These are phyloP conservation scores for Sporodiniella umbellata DNA, from an alignment of 371 early-diverging fungal species.

Conservation along the genomic window DNA sequence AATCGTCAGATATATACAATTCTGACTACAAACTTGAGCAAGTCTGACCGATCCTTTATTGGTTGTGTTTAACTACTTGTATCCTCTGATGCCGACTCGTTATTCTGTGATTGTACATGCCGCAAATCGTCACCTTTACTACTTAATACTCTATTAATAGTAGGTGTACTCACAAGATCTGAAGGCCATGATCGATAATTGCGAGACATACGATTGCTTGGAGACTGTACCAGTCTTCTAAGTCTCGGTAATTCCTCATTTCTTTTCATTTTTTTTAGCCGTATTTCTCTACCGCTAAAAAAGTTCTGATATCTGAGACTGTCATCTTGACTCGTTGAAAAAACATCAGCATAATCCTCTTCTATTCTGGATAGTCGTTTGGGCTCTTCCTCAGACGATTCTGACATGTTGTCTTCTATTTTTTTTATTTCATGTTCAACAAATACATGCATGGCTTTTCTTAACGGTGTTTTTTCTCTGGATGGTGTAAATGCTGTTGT, in stretches of 20 bases:
- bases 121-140: not conserved
- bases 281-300: not conserved
- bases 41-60: too few relatives aligned
- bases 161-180: constrained; percentile 3
- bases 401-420: constrained; percentile 10
- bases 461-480: constrained; percentile 30
- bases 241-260: constrained; percentile 3
- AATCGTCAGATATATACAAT: too few relatives aligned
- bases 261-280: not conserved
- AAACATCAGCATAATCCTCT: constrained; percentile 3
- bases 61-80: too few relatives aligned
- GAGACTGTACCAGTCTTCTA: not conserved
- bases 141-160: constrained; percentile 1
- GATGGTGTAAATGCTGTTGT: constrained; percentile 31
- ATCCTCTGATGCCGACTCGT: too few relatives aligned
- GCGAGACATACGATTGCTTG: not conserved
- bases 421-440: constrained; percentile 24
- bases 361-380: not conserved
- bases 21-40: too few relatives aligned
- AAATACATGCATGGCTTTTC: constrained; percentile 32
- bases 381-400: not conserved
- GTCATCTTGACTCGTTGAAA: too few relatives aligned
- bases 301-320: constrained; percentile 2
- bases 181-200: not conserved
- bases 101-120: too few relatives aligned